A percentile compares a stretch with the other conserved stretches of the same genome.
phyloP scores from a whole-genome alignment of 352 stramenopile genomes.

The Phytophthora tubulina region DNA sequence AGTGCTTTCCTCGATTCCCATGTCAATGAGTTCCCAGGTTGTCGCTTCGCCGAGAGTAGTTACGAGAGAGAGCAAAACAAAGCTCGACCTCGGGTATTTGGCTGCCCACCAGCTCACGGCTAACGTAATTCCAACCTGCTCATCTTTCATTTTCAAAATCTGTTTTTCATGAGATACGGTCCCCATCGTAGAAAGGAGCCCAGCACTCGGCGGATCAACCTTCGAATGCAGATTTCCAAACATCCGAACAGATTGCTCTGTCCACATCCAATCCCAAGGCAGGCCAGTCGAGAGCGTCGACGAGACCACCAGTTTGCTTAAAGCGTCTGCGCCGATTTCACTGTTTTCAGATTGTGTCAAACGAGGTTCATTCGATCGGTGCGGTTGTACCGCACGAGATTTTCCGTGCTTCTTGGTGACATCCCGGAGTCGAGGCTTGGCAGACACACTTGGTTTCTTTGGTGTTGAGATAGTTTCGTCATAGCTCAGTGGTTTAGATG shows the following conservation, averaged over 20 bases:
- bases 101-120: conserved; percentile 71
- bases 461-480: conserved; percentile 8
- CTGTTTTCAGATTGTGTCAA: conserved; percentile 5
- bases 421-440: conserved; percentile 14
- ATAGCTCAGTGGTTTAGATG: conserved; percentile 27
- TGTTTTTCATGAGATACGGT: conserved; percentile 56
- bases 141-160: conserved; percentile 67
- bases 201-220: conserved; percentile 37
- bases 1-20: conserved; percentile 53
- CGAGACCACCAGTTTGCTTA: conserved; percentile 59
- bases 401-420: conserved; percentile 7
- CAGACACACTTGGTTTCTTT: conserved; percentile 14
- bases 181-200: conserved; percentile 36
- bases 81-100: conserved; percentile 58
- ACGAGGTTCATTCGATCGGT: conserved; percentile 8
- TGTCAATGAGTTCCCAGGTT: conserved; percentile 64
- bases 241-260: conserved; percentile 52
- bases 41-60: conserved; percentile 73
- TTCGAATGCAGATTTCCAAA: conserved; percentile 43
- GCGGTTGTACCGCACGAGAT: not conserved
- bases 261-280: conserved; percentile 69
- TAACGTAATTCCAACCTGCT: conserved; percentile 66
- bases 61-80: conserved; percentile 75
- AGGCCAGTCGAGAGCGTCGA: conserved; percentile 54
- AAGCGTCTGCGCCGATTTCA: conserved; percentile 9